Percentiles rank a stretch among this genome's conserved stretches.
Evolutionary conservation across 1,139 yeast genomes (phyloP).

Genomic region (Candida glucosophila): DNA sequence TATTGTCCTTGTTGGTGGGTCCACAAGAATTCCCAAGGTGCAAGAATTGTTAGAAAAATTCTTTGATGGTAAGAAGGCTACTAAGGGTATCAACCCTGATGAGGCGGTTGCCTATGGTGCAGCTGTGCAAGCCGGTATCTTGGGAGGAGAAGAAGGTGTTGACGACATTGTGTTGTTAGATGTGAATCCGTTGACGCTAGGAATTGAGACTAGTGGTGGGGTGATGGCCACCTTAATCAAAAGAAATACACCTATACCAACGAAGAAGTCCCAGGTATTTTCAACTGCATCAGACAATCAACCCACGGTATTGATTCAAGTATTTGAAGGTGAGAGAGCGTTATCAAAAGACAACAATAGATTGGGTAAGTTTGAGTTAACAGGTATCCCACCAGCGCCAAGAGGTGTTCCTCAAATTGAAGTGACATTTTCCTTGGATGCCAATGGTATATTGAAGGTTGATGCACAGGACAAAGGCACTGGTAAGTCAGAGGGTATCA

Average conservation of each 20-base stretch:
- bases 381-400: conserved; percentile 43
- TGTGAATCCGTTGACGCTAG: conserved; percentile 41
- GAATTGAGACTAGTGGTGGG: conserved; percentile 44
- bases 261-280: conserved; percentile 40
- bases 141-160: conserved; percentile 62
- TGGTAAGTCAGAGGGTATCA: conserved; percentile 80
- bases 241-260: conserved; percentile 42
- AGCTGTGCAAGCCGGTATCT: conserved; percentile 83
- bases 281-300: conserved; percentile 42
- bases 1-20: conserved; percentile 93
- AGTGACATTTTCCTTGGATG: conserved; percentile 39
- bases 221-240: conserved; percentile 40
- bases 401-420: conserved; percentile 44
- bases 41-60: conserved; percentile 80
- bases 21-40: conserved; percentile 96
- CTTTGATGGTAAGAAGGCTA: conserved; percentile 89
- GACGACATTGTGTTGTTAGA: conserved; percentile 41
- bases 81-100: conserved; percentile 95
- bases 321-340: conserved; percentile 42
- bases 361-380: conserved; percentile 40
- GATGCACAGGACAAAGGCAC: conserved; percentile 40
- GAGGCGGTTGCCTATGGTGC: conserved; percentile 52
- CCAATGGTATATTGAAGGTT: conserved; percentile 41
- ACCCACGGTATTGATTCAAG: conserved; percentile 40
- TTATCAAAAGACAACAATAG: conserved; percentile 37